Conservation (phyloP, 2,329 filamentous ascomycete genomes). For the Fusarium agapanthi region DNA sequence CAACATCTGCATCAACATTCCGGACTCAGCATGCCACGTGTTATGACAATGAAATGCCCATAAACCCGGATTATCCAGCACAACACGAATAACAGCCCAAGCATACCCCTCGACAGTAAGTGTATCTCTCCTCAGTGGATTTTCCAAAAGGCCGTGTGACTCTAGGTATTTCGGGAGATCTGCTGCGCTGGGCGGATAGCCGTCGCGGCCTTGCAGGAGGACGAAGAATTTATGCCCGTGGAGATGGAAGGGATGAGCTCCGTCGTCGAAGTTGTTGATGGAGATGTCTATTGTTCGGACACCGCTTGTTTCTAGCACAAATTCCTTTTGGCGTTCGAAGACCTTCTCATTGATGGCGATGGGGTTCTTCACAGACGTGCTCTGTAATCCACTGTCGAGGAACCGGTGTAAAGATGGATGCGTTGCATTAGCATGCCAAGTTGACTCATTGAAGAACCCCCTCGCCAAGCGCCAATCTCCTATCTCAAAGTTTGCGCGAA, state of each 20-base stretch:
- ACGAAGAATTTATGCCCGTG: conserved; percentile 69
- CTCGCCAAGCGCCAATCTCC: conserved; percentile 61
- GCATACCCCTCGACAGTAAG: conserved; percentile 62
- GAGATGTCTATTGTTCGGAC: conserved; percentile 64
- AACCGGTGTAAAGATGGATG: conserved; percentile 49
- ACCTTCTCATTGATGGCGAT: conserved; percentile 44
- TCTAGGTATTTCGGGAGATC: conserved; percentile 40
- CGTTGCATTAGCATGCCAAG: conserved; percentile 54
- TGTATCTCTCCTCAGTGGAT: conserved; percentile 53
- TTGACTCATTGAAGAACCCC: conserved; percentile 63
- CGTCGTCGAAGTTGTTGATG: conserved; percentile 68
- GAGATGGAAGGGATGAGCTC: conserved; percentile 58
- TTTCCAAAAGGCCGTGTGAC: conserved; percentile 38
- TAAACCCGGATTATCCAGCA: conserved; percentile 65
- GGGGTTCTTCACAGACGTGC: conserved; percentile 6
- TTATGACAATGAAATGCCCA: conserved; percentile 70
- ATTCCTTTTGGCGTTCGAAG: conserved; percentile 46
- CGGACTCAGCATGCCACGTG: conserved; percentile 66
- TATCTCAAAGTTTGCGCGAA: conserved; percentile 65
- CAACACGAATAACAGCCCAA: conserved; percentile 63
- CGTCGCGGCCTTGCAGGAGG: conserved; percentile 43
- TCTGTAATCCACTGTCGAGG: conserved; percentile 38
- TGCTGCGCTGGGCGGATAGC: conserved; percentile 46
- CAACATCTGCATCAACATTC: conserved; percentile 67
- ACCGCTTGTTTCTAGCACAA: conserved; percentile 60